Base-by-base conservation (phyloP, 1,284 basidiomycete species). In the Rhodotorula sp. region DNA sequence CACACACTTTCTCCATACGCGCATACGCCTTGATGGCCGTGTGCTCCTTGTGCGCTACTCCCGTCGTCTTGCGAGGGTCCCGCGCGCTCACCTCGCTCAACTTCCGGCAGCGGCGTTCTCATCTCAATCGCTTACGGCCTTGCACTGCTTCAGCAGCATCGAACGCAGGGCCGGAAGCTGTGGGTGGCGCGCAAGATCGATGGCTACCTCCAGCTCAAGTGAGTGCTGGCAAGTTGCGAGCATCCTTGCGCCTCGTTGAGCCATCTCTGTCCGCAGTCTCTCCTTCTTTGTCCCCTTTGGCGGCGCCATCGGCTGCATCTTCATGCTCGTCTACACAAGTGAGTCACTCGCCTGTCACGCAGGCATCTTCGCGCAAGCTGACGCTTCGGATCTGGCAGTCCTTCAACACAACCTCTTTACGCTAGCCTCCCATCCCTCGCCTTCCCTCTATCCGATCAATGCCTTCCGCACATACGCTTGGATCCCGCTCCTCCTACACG, bases 151-250 rank as follows among this genome's bases (percentile, higher is more conserved):
- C 7, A 17, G 45, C 25, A 19, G 19, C 27, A 10, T 7, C 46
- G 46, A 27, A 10, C 19, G 14, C 46, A 34, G 23, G 48, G 27
- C 19, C n/a, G 25, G 25, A 12, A 19, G n/a, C 19, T 45, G 17
- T 64, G 62, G 53, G 27, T 64, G 25, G 62, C 54, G n/a, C 44
- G 54, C 19, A 56, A 64, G 14, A 23, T 34, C 17, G 63, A 64
- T 19, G 55, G 63, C 2, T 64, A 57, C 56, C 54, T 64, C 55
- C 49, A 34, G 7, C 54, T 57, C 46, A 64, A 64, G 61, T 63
- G 14, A 14, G 61, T 62, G 8, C 12, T 41, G 23, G 27, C 27
- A 42, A 48, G 19, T 10, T 42, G 12, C 23, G 21, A 23, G 23
- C 4, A 14, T 10, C n/a, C 14, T 17, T 25, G 21, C 17, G 23